Conservation (phyloP, 228 moss, liverwort and hornwort genomes). For the Sphagnum magellanicum region DNA sequence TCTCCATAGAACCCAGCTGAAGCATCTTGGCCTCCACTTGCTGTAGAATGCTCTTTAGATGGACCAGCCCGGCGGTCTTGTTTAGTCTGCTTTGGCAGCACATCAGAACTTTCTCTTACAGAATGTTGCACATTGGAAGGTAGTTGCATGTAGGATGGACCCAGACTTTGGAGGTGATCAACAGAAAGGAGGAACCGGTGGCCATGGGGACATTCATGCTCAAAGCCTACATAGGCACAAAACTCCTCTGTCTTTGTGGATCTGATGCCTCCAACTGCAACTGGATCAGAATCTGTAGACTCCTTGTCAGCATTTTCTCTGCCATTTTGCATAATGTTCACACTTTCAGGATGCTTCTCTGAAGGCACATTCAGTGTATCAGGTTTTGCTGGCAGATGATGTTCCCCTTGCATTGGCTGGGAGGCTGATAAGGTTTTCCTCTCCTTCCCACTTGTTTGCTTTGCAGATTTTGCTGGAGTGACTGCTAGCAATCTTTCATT, state of each 20-base stretch:
- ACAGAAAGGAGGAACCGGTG: slow-evolving; percentile 81
- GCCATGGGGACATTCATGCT: slow-evolving; percentile 94
- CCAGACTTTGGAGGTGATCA: slow-evolving; percentile 38
- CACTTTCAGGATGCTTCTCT: slow-evolving; percentile 19
- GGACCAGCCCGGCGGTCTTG: slow-evolving; percentile 26
- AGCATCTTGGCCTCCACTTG: slow-evolving; percentile 3
- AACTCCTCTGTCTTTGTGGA: slow-evolving; percentile 32
- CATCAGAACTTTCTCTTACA: slow-evolving; percentile 14
- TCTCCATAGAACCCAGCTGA: slow-evolving; percentile 5
- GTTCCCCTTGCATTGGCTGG: slow-evolving; percentile 20
- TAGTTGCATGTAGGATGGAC: slow-evolving; percentile 31
- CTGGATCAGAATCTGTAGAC: slow-evolving; percentile 9
- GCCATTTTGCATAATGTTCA: slow-evolving; percentile 29
- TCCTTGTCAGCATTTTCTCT: slow-evolving; percentile 20
- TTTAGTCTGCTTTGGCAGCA: slow-evolving; percentile 13
- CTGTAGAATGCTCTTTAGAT: slow-evolving; percentile 20
- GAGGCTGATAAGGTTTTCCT: slow-evolving; percentile 23
- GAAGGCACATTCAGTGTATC: slow-evolving; percentile 14
- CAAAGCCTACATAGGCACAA: slow-evolving; percentile 79
- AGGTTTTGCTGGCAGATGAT: slow-evolving; percentile 15
- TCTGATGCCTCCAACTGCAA: slow-evolving; percentile 10
- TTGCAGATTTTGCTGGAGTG: slow-evolving; percentile 33
- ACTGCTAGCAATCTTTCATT: slow-evolving; percentile 39
- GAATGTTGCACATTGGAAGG: slow-evolving; percentile 11
- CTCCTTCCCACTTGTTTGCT: slow-evolving; percentile 32